A percentile compares a stretch with the other conserved stretches of the same genome.
Conservation (phyloP, 208 protist species). For the Entamoeba invadens region DNA sequence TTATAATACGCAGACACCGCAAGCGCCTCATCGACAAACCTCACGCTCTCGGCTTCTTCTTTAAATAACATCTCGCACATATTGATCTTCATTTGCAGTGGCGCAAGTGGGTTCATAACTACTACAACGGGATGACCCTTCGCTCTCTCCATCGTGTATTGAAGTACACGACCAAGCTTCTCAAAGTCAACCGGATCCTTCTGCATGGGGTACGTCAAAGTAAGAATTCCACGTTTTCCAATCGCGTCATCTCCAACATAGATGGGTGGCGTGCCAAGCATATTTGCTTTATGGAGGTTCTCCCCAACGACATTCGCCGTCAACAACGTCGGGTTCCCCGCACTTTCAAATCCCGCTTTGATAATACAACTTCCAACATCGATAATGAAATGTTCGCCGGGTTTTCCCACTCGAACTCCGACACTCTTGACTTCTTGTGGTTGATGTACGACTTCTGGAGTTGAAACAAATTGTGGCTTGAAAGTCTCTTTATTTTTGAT, state of each 20-base stretch:
- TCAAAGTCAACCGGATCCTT: background rate
- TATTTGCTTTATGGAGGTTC: background rate
- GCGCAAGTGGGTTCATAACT: background rate
- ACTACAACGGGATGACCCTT: background rate
- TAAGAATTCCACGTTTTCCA: background rate
- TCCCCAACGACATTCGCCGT: background rate
- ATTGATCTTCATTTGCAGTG: background rate
- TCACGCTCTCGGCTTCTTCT: background rate
- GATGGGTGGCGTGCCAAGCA: background rate
- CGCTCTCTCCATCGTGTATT: background rate
- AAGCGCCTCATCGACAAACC: background rate
- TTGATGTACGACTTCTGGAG: background rate
- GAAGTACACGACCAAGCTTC: background rate
- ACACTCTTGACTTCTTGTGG: background rate
- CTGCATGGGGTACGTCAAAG: background rate
- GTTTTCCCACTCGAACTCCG: background rate
- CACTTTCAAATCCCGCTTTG: background rate
- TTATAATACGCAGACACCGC: background rate
- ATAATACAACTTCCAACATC: background rate
- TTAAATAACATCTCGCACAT: background rate
- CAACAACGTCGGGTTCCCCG: background rate
- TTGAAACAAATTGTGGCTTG: background rate
- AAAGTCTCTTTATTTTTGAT: background rate
- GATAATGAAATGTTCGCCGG: background rate
- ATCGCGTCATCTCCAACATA: background rate